phyloP scores from a whole-genome alignment of 805 yeast genomes.

The Yarrowia divulgata region DNA sequence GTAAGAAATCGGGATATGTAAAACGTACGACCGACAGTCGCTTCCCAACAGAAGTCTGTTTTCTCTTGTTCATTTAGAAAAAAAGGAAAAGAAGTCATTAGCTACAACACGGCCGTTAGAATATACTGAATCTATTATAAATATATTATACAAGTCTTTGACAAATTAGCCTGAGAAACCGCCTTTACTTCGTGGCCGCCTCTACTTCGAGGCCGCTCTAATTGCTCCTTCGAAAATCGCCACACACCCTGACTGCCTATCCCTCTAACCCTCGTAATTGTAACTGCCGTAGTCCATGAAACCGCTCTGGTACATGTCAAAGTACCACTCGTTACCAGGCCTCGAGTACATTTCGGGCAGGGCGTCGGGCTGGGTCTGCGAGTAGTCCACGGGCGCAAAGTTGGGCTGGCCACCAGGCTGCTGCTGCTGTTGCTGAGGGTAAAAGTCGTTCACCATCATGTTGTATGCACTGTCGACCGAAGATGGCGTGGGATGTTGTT shows the following conservation, averaged over 20 bases:
- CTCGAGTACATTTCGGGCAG: slow-evolving; percentile 7
- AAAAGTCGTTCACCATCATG: slow-evolving; percentile 37
- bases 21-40: no score
- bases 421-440: slow-evolving; percentile 4
- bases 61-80: no score
- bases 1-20: no score
- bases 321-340: slow-evolving; percentile 31
- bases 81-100: no score
- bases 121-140: background rate
- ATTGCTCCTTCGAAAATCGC: no score
- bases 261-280: slow-evolving; percentile 24
- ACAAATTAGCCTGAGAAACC: no score
- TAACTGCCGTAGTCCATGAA: slow-evolving; percentile 27
- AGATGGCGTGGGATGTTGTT: background rate
- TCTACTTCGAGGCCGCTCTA: no score
- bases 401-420: background rate
- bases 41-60: no score
- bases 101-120: no score
- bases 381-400: slow-evolving; percentile 6
- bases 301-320: slow-evolving; percentile 35
- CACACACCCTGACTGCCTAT: no score
- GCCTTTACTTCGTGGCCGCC: no score
- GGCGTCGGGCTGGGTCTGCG: slow-evolving; percentile 2
- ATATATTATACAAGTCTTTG: slow-evolving; percentile 3
- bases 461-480: slow-evolving; percentile 18